Percentiles rank a stretch among this genome's conserved stretches.
These are phyloP conservation scores for Sporisorium reilianum DNA, from an alignment of 1,284 basidiomycete species.

Conservation along the genomic window DNA sequence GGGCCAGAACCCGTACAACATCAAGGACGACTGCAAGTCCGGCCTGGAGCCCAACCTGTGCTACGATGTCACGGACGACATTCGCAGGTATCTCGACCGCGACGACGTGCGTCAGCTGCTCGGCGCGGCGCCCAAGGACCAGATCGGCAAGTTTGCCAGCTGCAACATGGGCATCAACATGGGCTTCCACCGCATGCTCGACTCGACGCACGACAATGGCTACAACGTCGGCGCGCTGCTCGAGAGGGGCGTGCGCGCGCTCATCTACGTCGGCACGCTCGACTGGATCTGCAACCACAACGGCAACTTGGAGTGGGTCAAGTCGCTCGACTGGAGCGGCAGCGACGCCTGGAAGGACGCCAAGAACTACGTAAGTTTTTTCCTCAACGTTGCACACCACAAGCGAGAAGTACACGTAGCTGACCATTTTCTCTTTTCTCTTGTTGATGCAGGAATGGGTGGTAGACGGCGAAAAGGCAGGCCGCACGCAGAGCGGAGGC, in stretches of 20 bases:
- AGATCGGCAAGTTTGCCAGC: conserved; percentile 56
- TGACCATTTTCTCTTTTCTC: too few species aligned
- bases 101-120: conserved; percentile 58
- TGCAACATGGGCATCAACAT: conserved; percentile 45
- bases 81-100: conserved; percentile 57
- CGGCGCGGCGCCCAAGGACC: conserved; percentile 47
- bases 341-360: conserved; percentile 21
- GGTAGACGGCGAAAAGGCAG: conserved; percentile 48
- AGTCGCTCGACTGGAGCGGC: conserved; percentile 39
- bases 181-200: conserved; percentile 37
- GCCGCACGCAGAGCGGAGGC: conserved; percentile 39
- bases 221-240: conserved; percentile 78
- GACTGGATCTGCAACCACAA: conserved; percentile 68
- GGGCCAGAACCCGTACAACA: conserved; percentile 63
- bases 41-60: conserved; percentile 54
- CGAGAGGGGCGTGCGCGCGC: conserved; percentile 78
- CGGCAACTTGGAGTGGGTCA: conserved; percentile 53
- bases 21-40: conserved; percentile 57
- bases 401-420: too few species aligned
- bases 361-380: conserved; percentile 44
- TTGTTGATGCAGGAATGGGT: conserved; percentile 29
- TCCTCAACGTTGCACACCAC: too few species aligned
- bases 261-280: conserved; percentile 78
- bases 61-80: conserved; percentile 56
- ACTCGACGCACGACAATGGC: conserved; percentile 45